Percentiles rank a stretch among this genome's conserved stretches.
Conservation (phyloP, 1,284 basidiomycete species). For the Irpex sp. region DNA sequence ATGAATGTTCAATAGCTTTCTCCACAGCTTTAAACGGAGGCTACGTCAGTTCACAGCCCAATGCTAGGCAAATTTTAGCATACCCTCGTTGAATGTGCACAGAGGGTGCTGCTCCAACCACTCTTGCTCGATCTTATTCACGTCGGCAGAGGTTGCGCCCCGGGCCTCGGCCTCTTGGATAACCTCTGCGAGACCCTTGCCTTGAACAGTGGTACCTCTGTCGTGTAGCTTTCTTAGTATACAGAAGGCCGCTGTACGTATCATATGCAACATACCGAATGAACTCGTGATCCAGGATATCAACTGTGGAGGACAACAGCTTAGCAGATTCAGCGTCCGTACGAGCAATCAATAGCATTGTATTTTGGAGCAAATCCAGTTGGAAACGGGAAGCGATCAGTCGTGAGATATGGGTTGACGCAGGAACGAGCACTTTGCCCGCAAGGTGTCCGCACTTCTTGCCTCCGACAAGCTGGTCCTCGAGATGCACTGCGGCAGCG, state of each 20-base stretch:
- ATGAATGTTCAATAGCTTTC: slow-evolving; percentile 45
- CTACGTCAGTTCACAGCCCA: slow-evolving; percentile 1
- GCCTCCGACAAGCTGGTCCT: slow-evolving; percentile 90
- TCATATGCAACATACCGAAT: slow-evolving; percentile 66
- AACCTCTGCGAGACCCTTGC: slow-evolving; percentile 68
- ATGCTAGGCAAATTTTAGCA: slow-evolving; percentile 11
- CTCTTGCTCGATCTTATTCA: slow-evolving; percentile 74
- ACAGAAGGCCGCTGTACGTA: neutral
- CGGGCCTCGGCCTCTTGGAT: slow-evolving; percentile 70
- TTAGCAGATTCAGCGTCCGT: slow-evolving; percentile 92
- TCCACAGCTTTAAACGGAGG: slow-evolving; percentile 48
- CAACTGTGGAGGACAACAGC: slow-evolving; percentile 82
- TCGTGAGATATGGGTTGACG: slow-evolving; percentile 82
- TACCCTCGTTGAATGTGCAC: slow-evolving; percentile 84
- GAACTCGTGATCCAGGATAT: slow-evolving; percentile 72
- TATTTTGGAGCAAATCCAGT: slow-evolving; percentile 82
- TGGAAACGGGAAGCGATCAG: slow-evolving; percentile 85
- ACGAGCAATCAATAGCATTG: slow-evolving; percentile 86
- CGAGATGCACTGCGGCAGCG: slow-evolving; percentile 85
- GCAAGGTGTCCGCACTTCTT: slow-evolving; percentile 94
- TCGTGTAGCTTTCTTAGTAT: neutral
- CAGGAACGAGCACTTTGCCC: slow-evolving; percentile 92
- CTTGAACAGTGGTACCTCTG: slow-evolving; percentile 15
- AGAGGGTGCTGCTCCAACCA: slow-evolving; percentile 76
- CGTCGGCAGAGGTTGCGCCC: slow-evolving; percentile 66